Conservation (phyloP, 1,139 yeast species). For the Yamadazyma blattariae region DNA sequence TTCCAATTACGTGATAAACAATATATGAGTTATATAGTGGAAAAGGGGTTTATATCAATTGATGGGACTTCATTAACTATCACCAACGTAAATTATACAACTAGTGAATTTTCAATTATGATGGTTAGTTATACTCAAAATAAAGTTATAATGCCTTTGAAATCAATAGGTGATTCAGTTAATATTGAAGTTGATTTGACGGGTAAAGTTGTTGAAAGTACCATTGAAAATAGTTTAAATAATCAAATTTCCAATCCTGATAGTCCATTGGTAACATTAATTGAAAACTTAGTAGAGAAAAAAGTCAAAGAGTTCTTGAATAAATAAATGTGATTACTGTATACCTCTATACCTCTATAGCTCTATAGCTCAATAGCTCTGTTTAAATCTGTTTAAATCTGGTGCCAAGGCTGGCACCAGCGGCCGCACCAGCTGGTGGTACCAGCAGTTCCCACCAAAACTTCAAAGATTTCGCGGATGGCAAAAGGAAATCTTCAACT, state of each 20-base stretch:
- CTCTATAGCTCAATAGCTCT: background rate
- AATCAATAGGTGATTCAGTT: conserved; percentile 60
- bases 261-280: conserved; percentile 38
- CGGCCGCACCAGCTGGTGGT: no score
- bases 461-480: no score
- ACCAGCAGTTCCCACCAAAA: no score
- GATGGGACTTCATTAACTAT: conserved; percentile 96
- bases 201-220: conserved; percentile 89
- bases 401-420: no score
- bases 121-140: conserved; percentile 90
- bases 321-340: conserved; percentile 1
- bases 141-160: conserved; percentile 71
- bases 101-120: conserved; percentile 72
- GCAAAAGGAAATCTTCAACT: no score
- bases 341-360: background rate
- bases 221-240: conserved; percentile 56
- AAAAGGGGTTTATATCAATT: conserved; percentile 86
- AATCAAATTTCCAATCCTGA: conserved; percentile 50
- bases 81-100: conserved; percentile 62
- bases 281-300: conserved; percentile 51
- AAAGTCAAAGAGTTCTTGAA: conserved; percentile 28
- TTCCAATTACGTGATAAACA: conserved; percentile 68
- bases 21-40: conserved; percentile 75
- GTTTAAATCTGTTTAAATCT: no score
- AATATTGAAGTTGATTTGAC: conserved; percentile 93